Conservation (phyloP, 1,284 basidiomycete genomes). For the Mixia osmundae region DNA sequence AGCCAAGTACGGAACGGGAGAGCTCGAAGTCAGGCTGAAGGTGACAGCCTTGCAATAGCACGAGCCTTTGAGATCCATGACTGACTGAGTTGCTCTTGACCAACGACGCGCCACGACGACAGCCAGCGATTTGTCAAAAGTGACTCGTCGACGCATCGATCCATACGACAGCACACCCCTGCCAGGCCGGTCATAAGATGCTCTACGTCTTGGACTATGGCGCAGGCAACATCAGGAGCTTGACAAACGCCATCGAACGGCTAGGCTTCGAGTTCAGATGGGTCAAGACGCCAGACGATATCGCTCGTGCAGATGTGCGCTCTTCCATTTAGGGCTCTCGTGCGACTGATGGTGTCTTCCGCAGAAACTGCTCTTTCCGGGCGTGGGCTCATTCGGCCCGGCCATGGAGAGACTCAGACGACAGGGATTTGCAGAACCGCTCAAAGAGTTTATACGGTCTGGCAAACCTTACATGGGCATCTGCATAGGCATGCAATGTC, state of each 20-base stretch:
- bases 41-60: too few species aligned
- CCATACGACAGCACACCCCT: too few species aligned
- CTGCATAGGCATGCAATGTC: slow-evolving; percentile 92
- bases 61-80: too few species aligned
- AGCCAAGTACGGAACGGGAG: too few species aligned
- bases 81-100: background rate
- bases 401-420: slow-evolving; percentile 54
- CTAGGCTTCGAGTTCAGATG: slow-evolving; percentile 78
- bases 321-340: background rate
- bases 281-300: slow-evolving; percentile 65
- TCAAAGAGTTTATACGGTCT: slow-evolving; percentile 59
- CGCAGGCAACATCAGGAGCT: slow-evolving; percentile 68
- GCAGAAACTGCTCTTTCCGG: slow-evolving; percentile 87
- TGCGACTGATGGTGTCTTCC: slow-evolving; percentile 3
- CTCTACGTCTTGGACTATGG: slow-evolving; percentile 88
- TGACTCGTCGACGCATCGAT: too few species aligned
- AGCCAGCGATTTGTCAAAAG: too few species aligned
- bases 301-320: slow-evolving; percentile 70
- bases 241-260: slow-evolving; percentile 65
- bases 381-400: slow-evolving; percentile 83
- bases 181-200: too few species aligned
- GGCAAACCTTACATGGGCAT: slow-evolving; percentile 73
- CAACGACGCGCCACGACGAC: too few species aligned
- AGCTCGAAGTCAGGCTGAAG: too few species aligned
- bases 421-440: slow-evolving; percentile 54